Percentiles rank a stretch among this genome's conserved stretches.
These are phyloP conservation scores for Trypanosoma conorhini DNA, from an alignment of 208 protist species.

Conservation along the genomic window DNA sequence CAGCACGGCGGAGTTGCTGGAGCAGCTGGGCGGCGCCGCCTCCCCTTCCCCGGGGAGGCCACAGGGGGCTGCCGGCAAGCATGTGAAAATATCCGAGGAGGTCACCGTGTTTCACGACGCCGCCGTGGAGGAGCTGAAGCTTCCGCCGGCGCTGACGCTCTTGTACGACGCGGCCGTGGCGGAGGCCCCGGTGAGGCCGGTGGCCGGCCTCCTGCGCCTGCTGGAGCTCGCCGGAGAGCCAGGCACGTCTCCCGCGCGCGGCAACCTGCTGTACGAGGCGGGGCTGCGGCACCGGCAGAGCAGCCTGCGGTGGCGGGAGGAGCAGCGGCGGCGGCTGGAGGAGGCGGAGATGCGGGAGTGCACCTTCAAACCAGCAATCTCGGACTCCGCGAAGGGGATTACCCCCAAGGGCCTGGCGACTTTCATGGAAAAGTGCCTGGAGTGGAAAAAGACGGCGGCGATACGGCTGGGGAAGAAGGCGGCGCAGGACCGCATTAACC, in stretches of 20 bases:
- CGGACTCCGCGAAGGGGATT: constrained; percentile 25
- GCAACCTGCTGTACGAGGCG: constrained; percentile 26
- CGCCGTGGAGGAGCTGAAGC: constrained; percentile 21
- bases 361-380: constrained; percentile 54
- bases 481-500: constrained; percentile 24
- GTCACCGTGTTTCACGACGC: constrained; percentile 20
- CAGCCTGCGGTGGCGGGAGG: constrained; percentile 5
- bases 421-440: constrained; percentile 65
- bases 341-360: constrained; percentile 42
- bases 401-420: constrained; percentile 40
- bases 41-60: background rate
- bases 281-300: constrained; percentile 10
- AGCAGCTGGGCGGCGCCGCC: background rate
- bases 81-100: constrained; percentile 26
- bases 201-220: constrained; percentile 28
- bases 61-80: background rate
- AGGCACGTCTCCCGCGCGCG: constrained; percentile 25
- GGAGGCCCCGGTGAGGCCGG: background rate
- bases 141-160: constrained; percentile 44
- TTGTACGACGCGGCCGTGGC: constrained; percentile 44
- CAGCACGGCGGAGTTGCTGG: constrained; percentile 14
- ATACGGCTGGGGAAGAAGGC: constrained; percentile 39
- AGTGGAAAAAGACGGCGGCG: constrained; percentile 47
- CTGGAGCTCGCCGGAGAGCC: constrained; percentile 33
- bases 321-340: constrained; percentile 1